Evolutionary conservation across 2,329 filamentous ascomycete genomes (phyloP), one percentile per base, ranked within the genome.

Genomic region (Fusarium xylarioides): DNA sequence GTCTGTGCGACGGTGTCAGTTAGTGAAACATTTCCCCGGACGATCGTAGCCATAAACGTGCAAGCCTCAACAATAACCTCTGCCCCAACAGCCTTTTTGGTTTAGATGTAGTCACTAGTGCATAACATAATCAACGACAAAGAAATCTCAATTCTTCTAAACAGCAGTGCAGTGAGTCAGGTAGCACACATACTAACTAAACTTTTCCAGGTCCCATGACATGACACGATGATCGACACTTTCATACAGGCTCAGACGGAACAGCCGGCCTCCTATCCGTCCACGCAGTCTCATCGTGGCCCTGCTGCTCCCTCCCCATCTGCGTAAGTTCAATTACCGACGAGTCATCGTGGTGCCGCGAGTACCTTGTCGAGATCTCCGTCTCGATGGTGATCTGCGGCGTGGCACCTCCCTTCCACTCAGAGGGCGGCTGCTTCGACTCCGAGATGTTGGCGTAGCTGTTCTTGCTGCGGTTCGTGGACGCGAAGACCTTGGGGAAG

Each of bases 401-500:
- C 9, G 23, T 35, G 11, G 18, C 21, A 7, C 18, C 34, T 19
- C 23, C 18, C 60, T 37, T 52, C 23, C 12, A 49, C 11, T 43
- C 44, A 6, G 32, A 26, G 4, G 14, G 3, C 5, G 53, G 60
- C 3, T 50, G 47, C 5, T 66, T 66, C 0, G 50, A 38, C 18
- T 35, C 54, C 1, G 65, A 70, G 37, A 70, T 66, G 15, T 75
- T 71, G 56, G 73, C 63, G 52, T 75, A 75, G 11, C 37, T 40
- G 18, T 56, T 57, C 30, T 63, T 66, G 59, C 46, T 54, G n/a
- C 49, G 43, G 15, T 64, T 54, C 12, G 73, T 75, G 1, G 64
- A 53, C 4, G 54, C 67, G 28, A 70, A 74, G 4, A 75, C 60
- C 42, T 62, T 75, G 23, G 73, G 73, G 23, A 75, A 75, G 10